A percentile compares a stretch with the other conserved stretches of the same genome.
Evolutionary conservation across 345 rosid species (phyloP).

Genomic region (Gynandropsis gynandra): DNA sequence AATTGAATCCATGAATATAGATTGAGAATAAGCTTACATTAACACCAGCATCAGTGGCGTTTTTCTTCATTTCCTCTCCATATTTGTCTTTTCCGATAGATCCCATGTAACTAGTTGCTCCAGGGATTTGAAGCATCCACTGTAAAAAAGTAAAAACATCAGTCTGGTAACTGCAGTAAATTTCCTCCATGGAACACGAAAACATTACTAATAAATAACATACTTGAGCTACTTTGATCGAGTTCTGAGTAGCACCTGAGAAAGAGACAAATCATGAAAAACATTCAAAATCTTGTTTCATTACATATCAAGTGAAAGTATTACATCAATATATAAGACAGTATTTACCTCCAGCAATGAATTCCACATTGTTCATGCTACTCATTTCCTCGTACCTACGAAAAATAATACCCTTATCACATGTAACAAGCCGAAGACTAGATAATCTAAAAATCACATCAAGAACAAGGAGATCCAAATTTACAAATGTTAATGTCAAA

Average conservation of each 20-base stretch:
- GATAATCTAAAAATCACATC: neutral
- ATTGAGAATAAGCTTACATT: conserved; percentile 38
- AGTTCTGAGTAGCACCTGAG: conserved; percentile 67
- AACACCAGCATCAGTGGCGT: conserved; percentile 62
- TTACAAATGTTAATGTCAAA: too few species aligned
- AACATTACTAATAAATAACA: neutral
- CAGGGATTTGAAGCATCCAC: conserved; percentile 99
- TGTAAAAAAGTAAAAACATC: conserved; percentile 20
- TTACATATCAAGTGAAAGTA: neutral
- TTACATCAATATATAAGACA: neutral
- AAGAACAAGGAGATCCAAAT: neutral
- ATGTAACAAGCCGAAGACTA: neutral
- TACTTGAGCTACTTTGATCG: conserved; percentile 94
- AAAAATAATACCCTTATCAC: neutral
- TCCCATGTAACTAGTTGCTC: conserved; percentile 84
- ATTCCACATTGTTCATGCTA: conserved; percentile 24
- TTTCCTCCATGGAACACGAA: neutral
- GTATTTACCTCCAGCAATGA: conserved; percentile 34
- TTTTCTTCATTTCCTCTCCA: conserved; percentile 95
- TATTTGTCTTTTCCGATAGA: conserved; percentile 91
- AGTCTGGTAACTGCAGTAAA: neutral
- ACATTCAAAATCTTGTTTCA: conserved; percentile 1
- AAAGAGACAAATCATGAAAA: neutral
- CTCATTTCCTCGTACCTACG: conserved; percentile 33
- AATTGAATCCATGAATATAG: neutral